These are phyloP conservation scores for Kluyveromyces sp. DNA, from an alignment of 1,139 yeast genomes.

Conservation along the genomic window DNA sequence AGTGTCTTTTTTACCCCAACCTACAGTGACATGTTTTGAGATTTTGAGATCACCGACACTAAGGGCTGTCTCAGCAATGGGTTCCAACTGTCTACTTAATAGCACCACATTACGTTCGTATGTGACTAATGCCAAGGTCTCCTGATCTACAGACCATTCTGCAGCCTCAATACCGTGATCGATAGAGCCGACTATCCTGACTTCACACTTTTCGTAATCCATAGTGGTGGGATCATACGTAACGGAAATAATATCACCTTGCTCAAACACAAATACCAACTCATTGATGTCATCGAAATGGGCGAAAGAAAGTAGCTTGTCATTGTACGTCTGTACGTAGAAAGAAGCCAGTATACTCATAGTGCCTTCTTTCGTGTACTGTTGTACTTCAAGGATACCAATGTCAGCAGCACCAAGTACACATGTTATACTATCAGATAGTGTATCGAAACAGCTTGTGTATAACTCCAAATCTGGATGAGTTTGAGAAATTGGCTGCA, in stretches of 20 bases:
- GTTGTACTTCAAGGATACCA: slow-evolving; percentile 51
- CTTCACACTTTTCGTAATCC: slow-evolving; percentile 48
- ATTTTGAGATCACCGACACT: slow-evolving; percentile 58
- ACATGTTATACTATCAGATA: slow-evolving; percentile 65
- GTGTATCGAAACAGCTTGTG: slow-evolving; percentile 65
- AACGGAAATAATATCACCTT: slow-evolving; percentile 65
- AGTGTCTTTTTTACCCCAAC: slow-evolving; percentile 98
- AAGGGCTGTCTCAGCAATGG: slow-evolving; percentile 58
- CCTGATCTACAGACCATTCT: slow-evolving; percentile 89
- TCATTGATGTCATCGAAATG: slow-evolving; percentile 63
- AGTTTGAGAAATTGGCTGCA: slow-evolving; percentile 41
- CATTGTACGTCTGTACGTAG: slow-evolving; percentile 36
- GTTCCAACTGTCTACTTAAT: slow-evolving; percentile 73
- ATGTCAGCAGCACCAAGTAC: slow-evolving; percentile 57
- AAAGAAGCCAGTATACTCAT: slow-evolving; percentile 50
- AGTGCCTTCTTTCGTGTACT: slow-evolving; percentile 54
- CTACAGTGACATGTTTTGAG: slow-evolving; percentile 87
- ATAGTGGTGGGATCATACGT: slow-evolving; percentile 45
- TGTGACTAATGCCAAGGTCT: slow-evolving; percentile 67
- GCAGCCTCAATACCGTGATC: slow-evolving; percentile 73
- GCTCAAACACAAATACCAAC: slow-evolving; percentile 52
- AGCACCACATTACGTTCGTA: slow-evolving; percentile 54
- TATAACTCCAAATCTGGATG: slow-evolving; percentile 50
- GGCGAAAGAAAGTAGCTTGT: slow-evolving; percentile 41
- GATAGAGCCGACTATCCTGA: slow-evolving; percentile 78